Evolutionary conservation across 106 monocot genomes (phyloP).

Genomic region (Vanilla planifolia): DNA sequence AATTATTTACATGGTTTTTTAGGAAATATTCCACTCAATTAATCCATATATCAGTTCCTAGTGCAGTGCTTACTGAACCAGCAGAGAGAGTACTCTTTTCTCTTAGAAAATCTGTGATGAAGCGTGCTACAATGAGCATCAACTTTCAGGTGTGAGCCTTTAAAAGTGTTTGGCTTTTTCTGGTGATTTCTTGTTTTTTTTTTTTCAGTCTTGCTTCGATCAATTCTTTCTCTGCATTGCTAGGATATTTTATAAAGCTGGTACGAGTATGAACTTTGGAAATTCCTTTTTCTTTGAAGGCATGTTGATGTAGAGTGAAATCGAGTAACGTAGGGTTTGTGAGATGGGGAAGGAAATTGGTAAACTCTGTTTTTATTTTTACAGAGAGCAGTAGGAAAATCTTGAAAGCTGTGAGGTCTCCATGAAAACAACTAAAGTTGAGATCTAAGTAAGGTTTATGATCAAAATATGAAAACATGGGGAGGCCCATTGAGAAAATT

Average conservation of each 20-base stretch:
- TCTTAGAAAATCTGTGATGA: constrained; percentile 73
- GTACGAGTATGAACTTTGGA: no score
- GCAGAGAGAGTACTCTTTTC: constrained; percentile 53
- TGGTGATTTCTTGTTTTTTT: neutral
- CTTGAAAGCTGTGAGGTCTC: no score
- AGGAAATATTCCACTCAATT: constrained; percentile 2
- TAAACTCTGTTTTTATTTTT: no score
- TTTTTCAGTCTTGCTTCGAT: constrained; percentile 1
- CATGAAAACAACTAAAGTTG: no score
- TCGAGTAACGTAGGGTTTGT: no score
- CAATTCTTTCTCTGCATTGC: neutral
- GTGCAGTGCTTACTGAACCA: constrained; percentile 25
- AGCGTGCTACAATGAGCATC: constrained; percentile 36
- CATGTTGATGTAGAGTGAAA: no score
- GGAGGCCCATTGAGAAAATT: no score
- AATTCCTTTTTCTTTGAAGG: no score
- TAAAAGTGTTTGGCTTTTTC: neutral
- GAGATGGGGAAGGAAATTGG: no score
- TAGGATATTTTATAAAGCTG: neutral
- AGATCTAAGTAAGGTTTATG: no score
- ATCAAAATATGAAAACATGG: no score
- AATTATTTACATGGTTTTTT: neutral
- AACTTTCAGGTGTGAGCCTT: constrained; percentile 37
- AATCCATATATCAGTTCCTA: neutral
- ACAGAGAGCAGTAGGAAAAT: no score